phyloP scores from a whole-genome alignment of 345 rosid species.

The Hevea brasiliensis region DNA sequence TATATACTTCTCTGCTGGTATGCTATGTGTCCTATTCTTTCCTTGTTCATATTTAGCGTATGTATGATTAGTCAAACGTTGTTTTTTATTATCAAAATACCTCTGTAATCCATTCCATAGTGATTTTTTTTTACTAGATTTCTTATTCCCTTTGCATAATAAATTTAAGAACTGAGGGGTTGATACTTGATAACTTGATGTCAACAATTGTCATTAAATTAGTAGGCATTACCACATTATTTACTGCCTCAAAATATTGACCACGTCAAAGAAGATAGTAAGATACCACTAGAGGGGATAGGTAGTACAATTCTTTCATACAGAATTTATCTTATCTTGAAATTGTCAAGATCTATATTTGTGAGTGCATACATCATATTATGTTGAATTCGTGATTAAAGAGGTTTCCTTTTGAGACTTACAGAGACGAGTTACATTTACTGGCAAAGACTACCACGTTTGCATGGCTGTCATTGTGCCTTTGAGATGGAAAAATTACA shows the following conservation, averaged over 20 bases:
- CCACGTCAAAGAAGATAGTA: not conserved
- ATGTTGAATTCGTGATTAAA: not conserved
- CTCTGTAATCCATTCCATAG: not conserved
- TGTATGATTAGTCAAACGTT: not conserved
- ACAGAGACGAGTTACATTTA: not conserved
- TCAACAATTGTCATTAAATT: not conserved
- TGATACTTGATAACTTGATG: not conserved
- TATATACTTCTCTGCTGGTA: constrained; percentile 93
- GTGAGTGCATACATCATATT: not conserved
- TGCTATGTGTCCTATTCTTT: constrained; percentile 17
- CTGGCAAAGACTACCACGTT: not conserved
- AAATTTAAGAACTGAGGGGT: not conserved
- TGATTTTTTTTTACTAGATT: not conserved
- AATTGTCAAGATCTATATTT: not conserved
- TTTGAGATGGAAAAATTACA: not conserved
- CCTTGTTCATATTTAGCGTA: not conserved
- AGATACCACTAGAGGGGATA: not conserved
- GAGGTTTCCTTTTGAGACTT: not conserved
- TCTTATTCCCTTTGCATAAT: not conserved
- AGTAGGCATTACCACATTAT: not conserved
- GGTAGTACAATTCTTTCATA: not conserved
- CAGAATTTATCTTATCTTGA: not conserved
- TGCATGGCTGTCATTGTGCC: not conserved
- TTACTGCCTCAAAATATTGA: not conserved
- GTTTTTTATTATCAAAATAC: not conserved